These are phyloP conservation scores for Aspergillus sp. DNA, from an alignment of 2,329 filamentous ascomycete species.

Conservation along the genomic window DNA sequence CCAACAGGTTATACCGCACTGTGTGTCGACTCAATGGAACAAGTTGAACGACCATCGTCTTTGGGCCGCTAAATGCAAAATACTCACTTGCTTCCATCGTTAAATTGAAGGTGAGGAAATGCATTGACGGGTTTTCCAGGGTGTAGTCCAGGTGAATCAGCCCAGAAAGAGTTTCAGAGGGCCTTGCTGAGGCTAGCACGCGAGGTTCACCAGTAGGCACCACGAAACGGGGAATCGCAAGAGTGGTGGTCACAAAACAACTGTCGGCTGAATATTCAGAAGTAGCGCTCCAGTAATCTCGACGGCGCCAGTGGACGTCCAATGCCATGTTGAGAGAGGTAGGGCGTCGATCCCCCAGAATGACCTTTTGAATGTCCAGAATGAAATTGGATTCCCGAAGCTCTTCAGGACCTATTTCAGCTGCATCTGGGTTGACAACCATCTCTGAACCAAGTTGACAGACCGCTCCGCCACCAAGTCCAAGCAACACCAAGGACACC, in stretches of 20 bases:
- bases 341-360: constrained; percentile 75
- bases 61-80: constrained; percentile 89
- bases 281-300: constrained; percentile 11
- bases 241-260: constrained; percentile 58
- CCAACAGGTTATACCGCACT: constrained; percentile 69
- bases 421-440: constrained; percentile 21
- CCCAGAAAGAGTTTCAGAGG: constrained; percentile 28
- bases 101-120: constrained; percentile 90
- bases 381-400: constrained; percentile 70
- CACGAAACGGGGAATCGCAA: constrained; percentile 74
- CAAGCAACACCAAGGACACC: constrained; percentile 58
- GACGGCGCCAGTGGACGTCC: constrained; percentile 70
- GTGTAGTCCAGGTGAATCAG: constrained; percentile 57
- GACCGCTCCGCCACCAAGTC: constrained; percentile 57
- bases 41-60: constrained; percentile 73
- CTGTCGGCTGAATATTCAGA: constrained; percentile 22
- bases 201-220: constrained; percentile 82
- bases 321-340: constrained; percentile 71
- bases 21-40: constrained; percentile 73
- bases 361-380: constrained; percentile 68
- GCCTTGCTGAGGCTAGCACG: constrained; percentile 56
- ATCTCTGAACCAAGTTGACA: constrained; percentile 45
- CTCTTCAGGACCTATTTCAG: constrained; percentile 58
- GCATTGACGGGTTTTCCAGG: constrained; percentile 89
- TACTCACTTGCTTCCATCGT: constrained; percentile 88